Percentiles rank a stretch among this genome's conserved stretches.
phyloP scores from a whole-genome alignment of 441 rosid species.

The Capsella rubella region DNA sequence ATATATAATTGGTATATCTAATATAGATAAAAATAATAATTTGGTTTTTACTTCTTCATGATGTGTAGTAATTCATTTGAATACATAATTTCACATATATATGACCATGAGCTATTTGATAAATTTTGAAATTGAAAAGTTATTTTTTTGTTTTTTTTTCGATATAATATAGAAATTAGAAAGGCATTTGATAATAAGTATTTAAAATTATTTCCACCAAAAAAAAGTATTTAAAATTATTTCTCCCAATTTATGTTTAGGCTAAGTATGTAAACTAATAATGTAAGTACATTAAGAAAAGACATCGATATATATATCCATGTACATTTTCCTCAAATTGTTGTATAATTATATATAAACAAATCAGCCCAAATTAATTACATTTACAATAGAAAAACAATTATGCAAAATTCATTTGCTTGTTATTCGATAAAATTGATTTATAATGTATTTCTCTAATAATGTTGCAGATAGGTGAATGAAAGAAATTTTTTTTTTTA shows the following conservation, averaged over 20 bases:
- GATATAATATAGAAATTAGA: background rate
- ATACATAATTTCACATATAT: background rate
- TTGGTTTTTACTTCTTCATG: background rate
- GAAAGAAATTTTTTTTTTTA: background rate
- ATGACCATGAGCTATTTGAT: background rate
- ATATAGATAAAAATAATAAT: background rate
- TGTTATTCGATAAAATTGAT: background rate
- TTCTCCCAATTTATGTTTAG: background rate
- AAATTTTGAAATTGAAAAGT: background rate
- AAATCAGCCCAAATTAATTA: background rate
- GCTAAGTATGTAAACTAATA: conserved; percentile 2
- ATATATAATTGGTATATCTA: background rate
- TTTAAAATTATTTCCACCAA: background rate
- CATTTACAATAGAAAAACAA: background rate
- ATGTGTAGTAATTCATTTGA: background rate
- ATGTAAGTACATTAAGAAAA: background rate
- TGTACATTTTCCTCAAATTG: background rate
- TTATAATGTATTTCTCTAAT: background rate
- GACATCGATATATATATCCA: background rate
- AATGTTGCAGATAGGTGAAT: background rate
- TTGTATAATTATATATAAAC: background rate
- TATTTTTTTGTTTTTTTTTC: background rate
- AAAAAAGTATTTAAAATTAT: background rate
- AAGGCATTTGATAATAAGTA: background rate
- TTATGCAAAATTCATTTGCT: background rate